Evolutionary conservation across 2,329 filamentous ascomycete species (phyloP).

Genomic region (Daldinia eschscholtzii): DNA sequence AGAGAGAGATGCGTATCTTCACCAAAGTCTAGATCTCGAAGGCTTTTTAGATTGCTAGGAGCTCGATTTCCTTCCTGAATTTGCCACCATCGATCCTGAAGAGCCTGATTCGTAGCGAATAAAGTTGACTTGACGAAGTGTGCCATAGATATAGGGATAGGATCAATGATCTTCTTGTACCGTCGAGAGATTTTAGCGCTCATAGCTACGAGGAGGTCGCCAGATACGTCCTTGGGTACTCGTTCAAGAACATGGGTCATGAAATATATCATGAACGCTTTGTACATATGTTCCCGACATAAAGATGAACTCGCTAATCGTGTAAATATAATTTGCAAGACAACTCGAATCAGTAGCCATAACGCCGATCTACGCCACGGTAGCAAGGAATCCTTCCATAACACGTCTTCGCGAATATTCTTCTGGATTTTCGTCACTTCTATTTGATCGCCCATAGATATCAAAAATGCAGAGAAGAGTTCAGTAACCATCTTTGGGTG

Average conservation of each 20-base stretch:
- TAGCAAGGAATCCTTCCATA: constrained; percentile 54
- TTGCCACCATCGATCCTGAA: constrained; percentile 16
- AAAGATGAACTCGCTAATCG: constrained; percentile 1
- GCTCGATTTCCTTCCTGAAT: constrained; percentile 6
- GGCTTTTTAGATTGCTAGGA: constrained; percentile 4
- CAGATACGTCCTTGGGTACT: constrained; percentile 19
- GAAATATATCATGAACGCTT: constrained; percentile 63
- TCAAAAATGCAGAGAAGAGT: constrained; percentile 58
- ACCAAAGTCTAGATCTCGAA: constrained; percentile 9
- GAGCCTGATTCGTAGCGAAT: background rate
- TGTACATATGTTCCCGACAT: constrained; percentile 55
- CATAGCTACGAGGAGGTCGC: constrained; percentile 56
- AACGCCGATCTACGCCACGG: constrained; percentile 57
- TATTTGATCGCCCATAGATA: constrained; percentile 54
- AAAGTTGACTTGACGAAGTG: constrained; percentile 14
- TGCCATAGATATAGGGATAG: background rate
- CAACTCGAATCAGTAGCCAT: constrained; percentile 68
- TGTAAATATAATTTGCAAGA: constrained; percentile 57
- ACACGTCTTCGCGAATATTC: constrained; percentile 64
- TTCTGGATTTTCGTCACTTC: constrained; percentile 57
- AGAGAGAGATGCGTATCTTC: constrained; percentile 12
- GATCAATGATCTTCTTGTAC: constrained; percentile 55
- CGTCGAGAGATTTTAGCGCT: constrained; percentile 60
- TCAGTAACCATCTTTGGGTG: constrained; percentile 65
- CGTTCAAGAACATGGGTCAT: constrained; percentile 55